These are phyloP conservation scores for Botrytis paeoniae DNA, from an alignment of 2,329 filamentous ascomycete genomes.

Conservation along the genomic window DNA sequence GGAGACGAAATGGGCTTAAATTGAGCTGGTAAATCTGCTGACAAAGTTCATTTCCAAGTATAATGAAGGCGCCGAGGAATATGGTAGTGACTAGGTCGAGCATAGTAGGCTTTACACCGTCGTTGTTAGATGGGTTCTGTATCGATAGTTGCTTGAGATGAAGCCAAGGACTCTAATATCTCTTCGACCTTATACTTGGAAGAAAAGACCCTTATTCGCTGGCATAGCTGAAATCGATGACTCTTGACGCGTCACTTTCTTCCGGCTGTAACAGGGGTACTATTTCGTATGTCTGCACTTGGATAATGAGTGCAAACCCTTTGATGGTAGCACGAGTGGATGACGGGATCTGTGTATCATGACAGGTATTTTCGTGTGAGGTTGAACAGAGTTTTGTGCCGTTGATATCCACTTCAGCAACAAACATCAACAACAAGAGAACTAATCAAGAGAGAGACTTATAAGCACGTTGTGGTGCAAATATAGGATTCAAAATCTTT, in stretches of 20 bases:
- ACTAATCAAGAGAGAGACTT: not conserved
- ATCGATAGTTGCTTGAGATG: not conserved
- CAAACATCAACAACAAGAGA: not conserved
- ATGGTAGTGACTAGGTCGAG: slow-evolving; percentile 13
- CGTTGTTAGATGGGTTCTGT: not conserved
- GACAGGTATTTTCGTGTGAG: not conserved
- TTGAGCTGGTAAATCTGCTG: not conserved
- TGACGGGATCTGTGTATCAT: slow-evolving; percentile 10
- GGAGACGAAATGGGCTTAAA: not conserved
- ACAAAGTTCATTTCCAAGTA: slow-evolving; percentile 1
- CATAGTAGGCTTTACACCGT: slow-evolving; percentile 1
- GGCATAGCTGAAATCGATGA: not conserved
- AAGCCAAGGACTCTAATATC: not conserved
- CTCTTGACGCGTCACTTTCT: not conserved
- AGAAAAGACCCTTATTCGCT: not conserved
- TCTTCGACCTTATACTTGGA: not conserved
- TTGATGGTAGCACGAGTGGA: not conserved
- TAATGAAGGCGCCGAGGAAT: slow-evolving; percentile 3
- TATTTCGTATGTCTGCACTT: not conserved
- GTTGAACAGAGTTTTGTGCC: not conserved
- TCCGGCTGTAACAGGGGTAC: not conserved
- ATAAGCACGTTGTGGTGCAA: not conserved
- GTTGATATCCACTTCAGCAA: not conserved
- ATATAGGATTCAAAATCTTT: slow-evolving; percentile 25
- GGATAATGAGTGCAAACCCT: not conserved